Conservation (phyloP, 805 yeast species). For the Lachancea waltii region DNA sequence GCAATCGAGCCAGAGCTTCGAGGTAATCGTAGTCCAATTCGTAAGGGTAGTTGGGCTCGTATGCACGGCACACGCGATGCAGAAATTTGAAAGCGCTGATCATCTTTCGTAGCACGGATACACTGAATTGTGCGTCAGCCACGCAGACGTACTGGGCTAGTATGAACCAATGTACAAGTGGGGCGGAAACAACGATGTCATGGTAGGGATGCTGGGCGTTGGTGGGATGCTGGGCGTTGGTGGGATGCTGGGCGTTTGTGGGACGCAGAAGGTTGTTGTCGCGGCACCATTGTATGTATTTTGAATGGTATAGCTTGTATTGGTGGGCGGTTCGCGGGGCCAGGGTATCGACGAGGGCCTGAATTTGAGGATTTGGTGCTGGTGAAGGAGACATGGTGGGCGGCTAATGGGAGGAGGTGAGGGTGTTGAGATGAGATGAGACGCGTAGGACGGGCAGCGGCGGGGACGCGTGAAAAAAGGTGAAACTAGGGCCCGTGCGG, state of each 20-base stretch:
- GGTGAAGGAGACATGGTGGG: constrained; percentile 1
- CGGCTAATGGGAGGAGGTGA: not conserved
- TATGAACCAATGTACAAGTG: constrained; percentile 23
- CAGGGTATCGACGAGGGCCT: constrained; percentile 20
- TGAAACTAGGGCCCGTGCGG: too few species aligned
- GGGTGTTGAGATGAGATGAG: not conserved
- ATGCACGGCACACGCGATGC: constrained; percentile 17
- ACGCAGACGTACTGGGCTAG: constrained; percentile 6
- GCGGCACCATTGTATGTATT: constrained; percentile 26
- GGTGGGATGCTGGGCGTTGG: constrained; percentile 1
- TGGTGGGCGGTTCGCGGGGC: constrained; percentile 26
- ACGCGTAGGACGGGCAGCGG: too few species aligned
- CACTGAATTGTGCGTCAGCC: constrained; percentile 9
- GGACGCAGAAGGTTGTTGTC: constrained; percentile 11
- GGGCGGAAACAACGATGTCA: constrained; percentile 21
- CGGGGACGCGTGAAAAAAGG: too few species aligned
- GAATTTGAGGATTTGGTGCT: constrained; percentile 11
- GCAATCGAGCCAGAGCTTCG: constrained; percentile 18
- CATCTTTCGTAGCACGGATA: constrained; percentile 19
- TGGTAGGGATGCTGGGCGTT: constrained; percentile 11
- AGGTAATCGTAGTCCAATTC: constrained; percentile 20
- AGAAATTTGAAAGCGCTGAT: constrained; percentile 23
- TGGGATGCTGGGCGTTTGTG: too few species aligned
- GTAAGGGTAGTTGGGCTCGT: constrained; percentile 12
- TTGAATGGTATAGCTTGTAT: constrained; percentile 25